These are phyloP conservation scores for Entamoeba invadens DNA, from an alignment of 208 protist genomes.

Conservation along the genomic window DNA sequence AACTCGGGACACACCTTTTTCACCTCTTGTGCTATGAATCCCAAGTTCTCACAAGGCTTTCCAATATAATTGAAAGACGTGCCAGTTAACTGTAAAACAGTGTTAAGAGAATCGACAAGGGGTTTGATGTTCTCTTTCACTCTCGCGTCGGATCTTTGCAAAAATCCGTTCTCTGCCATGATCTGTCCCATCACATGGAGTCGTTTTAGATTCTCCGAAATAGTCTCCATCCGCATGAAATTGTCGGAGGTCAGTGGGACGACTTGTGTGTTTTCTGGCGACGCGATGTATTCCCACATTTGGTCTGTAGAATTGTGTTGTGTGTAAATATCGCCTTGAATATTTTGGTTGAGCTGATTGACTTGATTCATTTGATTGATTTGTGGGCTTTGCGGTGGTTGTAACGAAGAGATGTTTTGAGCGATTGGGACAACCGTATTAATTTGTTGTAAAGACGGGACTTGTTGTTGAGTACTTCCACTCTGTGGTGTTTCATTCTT, in stretches of 20 bases:
- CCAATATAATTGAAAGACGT: neutral
- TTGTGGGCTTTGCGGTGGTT: no score
- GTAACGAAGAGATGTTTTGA: no score
- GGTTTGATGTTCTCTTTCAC: neutral
- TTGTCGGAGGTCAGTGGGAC: neutral
- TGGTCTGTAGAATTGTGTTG: no score
- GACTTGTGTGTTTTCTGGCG: neutral
- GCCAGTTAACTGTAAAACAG: neutral
- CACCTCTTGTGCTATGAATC: neutral
- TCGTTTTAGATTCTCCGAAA: neutral
- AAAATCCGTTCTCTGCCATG: neutral
- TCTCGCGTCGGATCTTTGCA: neutral
- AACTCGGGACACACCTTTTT: neutral
- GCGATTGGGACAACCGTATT: no score
- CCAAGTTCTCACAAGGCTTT: neutral
- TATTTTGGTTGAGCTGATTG: no score
- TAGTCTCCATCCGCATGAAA: neutral
- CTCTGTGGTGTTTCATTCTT: no score
- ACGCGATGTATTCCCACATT: neutral
- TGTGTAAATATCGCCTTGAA: no score
- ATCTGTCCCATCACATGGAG: neutral
- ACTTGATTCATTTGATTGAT: no score
- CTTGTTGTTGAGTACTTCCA: no score
- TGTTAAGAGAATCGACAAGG: neutral
- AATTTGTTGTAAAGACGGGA: no score